Base-by-base conservation (phyloP, 768 basidiomycete genomes). In the Tricholoma flavovirens region DNA sequence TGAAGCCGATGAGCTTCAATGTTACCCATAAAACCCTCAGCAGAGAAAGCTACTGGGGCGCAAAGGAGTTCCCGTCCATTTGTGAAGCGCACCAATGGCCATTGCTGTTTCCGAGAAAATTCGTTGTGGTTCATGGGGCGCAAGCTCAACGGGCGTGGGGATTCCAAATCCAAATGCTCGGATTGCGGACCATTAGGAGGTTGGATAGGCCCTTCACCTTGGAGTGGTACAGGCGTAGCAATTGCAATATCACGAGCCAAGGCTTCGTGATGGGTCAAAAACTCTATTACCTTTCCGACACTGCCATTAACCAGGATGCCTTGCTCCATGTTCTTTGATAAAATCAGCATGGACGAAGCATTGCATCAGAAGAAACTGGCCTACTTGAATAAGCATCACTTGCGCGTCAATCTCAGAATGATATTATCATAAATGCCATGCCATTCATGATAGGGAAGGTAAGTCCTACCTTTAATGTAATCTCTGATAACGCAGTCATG, bases 301-400 rank as follows among this genome's bases (percentile, higher is more conserved):
- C 83, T 84, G 3, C 87, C 87, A 62, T 89, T 89, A 14, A 89
- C 84, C 15, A 89, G 71, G 17, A 67, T 56, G 17, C 83, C 83
- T 73, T 84, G 83, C 1, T 78, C 68, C 51, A 87, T 69, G 60
- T 88, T 88, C 84, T 88, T 52, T 51, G 5, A 42, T 42, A 30
- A 38, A 24, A 11, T 45, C 15, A 56, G 35, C 33, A 43, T 33
- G 12, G 19, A 10, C 9, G 12, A 7, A 22, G 9, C 24, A 12
- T n/a, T 15, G 30, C 29, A 52, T 29, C 19, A 32, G 26, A 38
- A 24, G 48, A 42, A 51, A 55, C 38, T 24, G 17, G 17, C 65
- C 14, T 58, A 81, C 86, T 72, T 83, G 81, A 59, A 86, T 78
- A 4, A 88, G 65, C 87, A 90, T 90, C 6, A 95, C 92, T 65